A percentile compares a stretch with the other conserved stretches of the same genome.
Conservation (phyloP, 768 basidiomycete species). For the Podaxis pistillaris region DNA sequence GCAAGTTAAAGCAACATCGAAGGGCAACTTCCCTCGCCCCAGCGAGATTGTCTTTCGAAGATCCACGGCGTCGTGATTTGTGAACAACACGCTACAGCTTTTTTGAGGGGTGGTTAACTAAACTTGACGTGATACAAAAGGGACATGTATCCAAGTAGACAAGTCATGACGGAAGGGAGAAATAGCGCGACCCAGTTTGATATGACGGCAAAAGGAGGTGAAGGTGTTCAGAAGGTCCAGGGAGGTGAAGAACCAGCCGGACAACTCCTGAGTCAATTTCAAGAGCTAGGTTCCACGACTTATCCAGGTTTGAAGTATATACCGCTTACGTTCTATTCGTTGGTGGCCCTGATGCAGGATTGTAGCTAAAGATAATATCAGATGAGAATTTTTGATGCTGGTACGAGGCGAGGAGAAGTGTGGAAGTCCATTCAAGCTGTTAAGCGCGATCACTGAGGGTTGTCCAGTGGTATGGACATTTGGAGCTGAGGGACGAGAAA, state of each 20-base stretch:
- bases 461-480: too few relatives aligned
- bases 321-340: background rate
- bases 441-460: background rate
- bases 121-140: background rate
- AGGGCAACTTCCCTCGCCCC: background rate
- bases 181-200: background rate
- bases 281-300: background rate
- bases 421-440: background rate
- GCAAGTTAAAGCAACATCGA: background rate
- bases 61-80: background rate
- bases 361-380: background rate
- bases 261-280: background rate
- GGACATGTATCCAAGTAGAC: background rate
- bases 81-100: background rate
- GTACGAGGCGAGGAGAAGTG: background rate
- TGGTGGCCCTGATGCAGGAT: background rate
- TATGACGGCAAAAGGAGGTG: background rate
- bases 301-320: background rate
- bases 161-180: background rate
- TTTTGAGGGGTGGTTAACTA: background rate
- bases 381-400: background rate
- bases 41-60: background rate
- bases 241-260: constrained; percentile 5
- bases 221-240: background rate
- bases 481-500: background rate